Evolutionary conservation across 768 basidiomycete species (phyloP), one percentile per base, ranked within the genome.

Genomic region (Porphyrellus cyaneotinctus): DNA sequence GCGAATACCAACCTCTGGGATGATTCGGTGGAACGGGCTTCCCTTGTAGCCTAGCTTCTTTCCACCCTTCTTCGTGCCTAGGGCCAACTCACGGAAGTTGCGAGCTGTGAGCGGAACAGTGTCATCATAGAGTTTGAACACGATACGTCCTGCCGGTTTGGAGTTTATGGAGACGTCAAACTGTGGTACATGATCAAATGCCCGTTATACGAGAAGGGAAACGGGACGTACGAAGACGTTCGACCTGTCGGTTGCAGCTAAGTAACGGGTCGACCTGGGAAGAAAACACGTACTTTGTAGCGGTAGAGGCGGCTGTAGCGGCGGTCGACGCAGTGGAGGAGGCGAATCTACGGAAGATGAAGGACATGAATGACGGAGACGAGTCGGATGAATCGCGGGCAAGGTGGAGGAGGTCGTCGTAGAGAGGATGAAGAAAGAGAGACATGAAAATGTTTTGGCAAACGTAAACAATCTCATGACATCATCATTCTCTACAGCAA

Each of bases 101-200:
- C 70, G 72, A 3, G 87, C 69, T 12, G 92, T 94, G 70, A 79
- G 81, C 49, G 93, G 93, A n/a, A 91, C 89, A 17, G 80, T 75
- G 50, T 85, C 80, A 70, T 93, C 89, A 71, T 79, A 91, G 38
- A 95, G 80, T 70, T 87, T 83, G 81, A 95, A 91, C 24, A 85
- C 77, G 58, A 95, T 81, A 41, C 87, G 83, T 22, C 88, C 89
- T 1, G 79, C 73, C 4, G 83, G 79, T 43, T 76, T 64, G 15
- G 70, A 69, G 68, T 81, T 77, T 66, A 93, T 85, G 2, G 76
- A 70, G 53, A 88, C 64, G 49, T 87, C 80, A 57, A 88, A 87
- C 86, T 87, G 48, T 18, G 13, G 37, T n/a, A 11, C 20, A 28
- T 14, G 10, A 11, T 51, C 30, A 48, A 42, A 33, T n/a, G 43